Percentiles rank a stretch among this genome's conserved stretches.
These are phyloP conservation scores for Cladosporium sp. DNA, from an alignment of 2,329 filamentous ascomycete species.

Conservation along the genomic window DNA sequence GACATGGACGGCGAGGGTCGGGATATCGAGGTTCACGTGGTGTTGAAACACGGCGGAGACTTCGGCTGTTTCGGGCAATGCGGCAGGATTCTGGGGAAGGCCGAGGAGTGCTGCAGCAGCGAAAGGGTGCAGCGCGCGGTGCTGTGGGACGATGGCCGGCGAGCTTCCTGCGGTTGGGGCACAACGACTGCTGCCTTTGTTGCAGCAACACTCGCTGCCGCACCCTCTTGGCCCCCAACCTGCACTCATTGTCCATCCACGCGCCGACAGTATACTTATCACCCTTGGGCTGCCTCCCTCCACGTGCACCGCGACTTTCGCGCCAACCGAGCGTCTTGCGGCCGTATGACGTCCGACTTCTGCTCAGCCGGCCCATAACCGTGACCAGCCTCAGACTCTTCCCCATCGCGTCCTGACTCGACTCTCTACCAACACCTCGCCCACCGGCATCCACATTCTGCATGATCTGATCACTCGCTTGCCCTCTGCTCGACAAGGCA, in stretches of 20 bases:
- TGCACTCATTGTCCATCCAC: too few species aligned
- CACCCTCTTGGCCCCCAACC: too few species aligned
- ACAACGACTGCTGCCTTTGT: not conserved
- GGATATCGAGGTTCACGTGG: too few species aligned
- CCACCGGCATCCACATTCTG: not conserved
- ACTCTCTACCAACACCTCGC: too few species aligned
- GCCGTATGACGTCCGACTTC: conserved; percentile 10
- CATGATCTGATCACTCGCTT: not conserved
- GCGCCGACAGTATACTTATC: too few species aligned
- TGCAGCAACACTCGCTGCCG: not conserved
- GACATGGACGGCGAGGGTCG: too few species aligned
- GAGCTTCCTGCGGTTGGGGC: not conserved
- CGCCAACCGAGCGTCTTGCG: not conserved
- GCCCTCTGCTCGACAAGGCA: conserved; percentile 5
- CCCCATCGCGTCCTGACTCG: too few species aligned
- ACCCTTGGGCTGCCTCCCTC: too few species aligned
- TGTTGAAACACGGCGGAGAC: too few species aligned
- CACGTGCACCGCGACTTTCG: too few species aligned
- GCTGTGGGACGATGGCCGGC: too few species aligned
- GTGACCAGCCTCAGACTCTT: not conserved
- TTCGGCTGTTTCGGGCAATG: too few species aligned
- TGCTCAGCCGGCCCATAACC: conserved; percentile 1
- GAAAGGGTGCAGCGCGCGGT: not conserved
- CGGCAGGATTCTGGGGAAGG: not conserved
- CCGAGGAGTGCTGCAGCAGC: not conserved